Percentiles rank a stretch among this genome's conserved stretches.
phyloP scores from a whole-genome alignment of 441 rosid species.

The Erodium moschatum region DNA sequence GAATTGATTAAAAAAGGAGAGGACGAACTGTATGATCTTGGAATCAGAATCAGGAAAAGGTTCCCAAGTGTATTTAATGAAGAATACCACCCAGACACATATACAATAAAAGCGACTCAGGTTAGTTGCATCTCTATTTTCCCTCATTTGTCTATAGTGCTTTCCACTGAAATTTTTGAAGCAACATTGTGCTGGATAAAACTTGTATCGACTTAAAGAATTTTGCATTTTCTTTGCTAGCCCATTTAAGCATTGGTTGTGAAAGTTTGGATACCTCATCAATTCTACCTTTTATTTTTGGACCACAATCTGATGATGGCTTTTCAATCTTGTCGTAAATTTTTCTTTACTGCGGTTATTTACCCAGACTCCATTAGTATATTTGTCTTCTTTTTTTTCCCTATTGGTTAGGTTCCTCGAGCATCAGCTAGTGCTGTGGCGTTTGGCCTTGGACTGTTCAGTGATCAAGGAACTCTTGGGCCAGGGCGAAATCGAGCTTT shows the following conservation, averaged over 20 bases:
- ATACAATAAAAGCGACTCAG: conserved; percentile 71
- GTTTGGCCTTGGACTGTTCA: conserved; percentile 86
- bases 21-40: conserved; percentile 71
- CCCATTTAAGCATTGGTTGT: neutral
- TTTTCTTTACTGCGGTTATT: neutral
- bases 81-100: conserved; percentile 80
- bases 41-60: conserved; percentile 57
- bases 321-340: too few relatives aligned
- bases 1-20: conserved; percentile 68
- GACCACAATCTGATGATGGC: too few relatives aligned
- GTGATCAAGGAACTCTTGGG: conserved; percentile 71
- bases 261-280: neutral
- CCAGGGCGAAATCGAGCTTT: conserved; percentile 71
- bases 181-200: neutral
- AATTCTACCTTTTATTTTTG: neutral
- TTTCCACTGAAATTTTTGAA: neutral
- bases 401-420: conserved; percentile 56
- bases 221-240: neutral
- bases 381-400: neutral
- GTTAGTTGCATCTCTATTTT: conserved; percentile 28
- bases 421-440: conserved; percentile 98
- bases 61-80: conserved; percentile 62
- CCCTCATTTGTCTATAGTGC: neutral
- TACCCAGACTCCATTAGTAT: neutral
- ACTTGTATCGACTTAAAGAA: neutral